Percentiles rank a stretch among this genome's conserved stretches.
These are phyloP conservation scores for Petunia secreta DNA, from an alignment of 257 asterid species.

Conservation along the genomic window DNA sequence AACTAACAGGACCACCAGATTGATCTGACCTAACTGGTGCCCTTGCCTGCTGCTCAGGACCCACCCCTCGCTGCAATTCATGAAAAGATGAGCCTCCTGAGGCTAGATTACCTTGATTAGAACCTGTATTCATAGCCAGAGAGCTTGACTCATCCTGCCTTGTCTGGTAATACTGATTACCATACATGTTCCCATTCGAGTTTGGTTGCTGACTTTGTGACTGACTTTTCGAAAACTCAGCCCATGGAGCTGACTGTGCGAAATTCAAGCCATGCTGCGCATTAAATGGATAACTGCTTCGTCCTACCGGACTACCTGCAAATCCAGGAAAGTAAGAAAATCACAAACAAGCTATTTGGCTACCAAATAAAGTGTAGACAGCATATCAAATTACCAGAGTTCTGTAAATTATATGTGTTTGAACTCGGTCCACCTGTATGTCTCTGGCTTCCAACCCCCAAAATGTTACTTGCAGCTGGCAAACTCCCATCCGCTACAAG, in stretches of 20 bases:
- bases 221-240: conserved; percentile 53
- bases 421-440: conserved; percentile 51
- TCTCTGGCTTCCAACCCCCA: conserved; percentile 66
- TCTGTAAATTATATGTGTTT: conserved; percentile 48
- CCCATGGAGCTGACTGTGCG: conserved; percentile 50
- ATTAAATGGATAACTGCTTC: conserved; percentile 47
- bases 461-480: conserved; percentile 54
- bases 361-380: conserved; percentile 9
- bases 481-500: conserved; percentile 62
- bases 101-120: conserved; percentile 50
- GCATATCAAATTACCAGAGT: conserved; percentile 39
- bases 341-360: conserved; percentile 21
- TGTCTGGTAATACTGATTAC: conserved; percentile 59
- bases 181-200: conserved; percentile 63
- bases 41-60: conserved; percentile 60
- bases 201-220: conserved; percentile 58
- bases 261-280: conserved; percentile 49
- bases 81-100: conserved; percentile 60
- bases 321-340: conserved; percentile 19
- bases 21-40: conserved; percentile 57
- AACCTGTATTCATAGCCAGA: conserved; percentile 59
- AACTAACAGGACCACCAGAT: conserved; percentile 65
- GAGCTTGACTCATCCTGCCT: conserved; percentile 70
- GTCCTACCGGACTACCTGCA: conserved; percentile 55
- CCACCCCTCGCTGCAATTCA: conserved; percentile 63